Percentiles rank a stretch among this genome's conserved stretches.
These are phyloP conservation scores for Pichia sp. DNA, from an alignment of 1,139 yeast species.

Conservation along the genomic window DNA sequence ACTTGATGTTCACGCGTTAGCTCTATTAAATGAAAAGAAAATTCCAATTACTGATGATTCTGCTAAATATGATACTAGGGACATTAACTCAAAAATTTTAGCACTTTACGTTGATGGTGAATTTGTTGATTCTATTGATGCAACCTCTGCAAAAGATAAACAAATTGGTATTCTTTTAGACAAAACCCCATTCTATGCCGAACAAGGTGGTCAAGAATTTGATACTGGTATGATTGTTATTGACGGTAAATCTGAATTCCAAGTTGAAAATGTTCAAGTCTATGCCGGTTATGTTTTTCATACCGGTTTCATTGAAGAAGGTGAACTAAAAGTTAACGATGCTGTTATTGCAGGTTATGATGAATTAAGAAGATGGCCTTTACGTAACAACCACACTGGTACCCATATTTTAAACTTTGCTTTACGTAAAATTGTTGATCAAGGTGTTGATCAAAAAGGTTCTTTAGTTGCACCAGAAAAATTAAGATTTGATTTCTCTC, in stretches of 20 bases:
- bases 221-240: constrained; percentile 91
- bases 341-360: constrained; percentile 81
- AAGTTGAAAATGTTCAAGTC: constrained; percentile 83
- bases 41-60: constrained; percentile 81
- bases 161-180: constrained; percentile 80
- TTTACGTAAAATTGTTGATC: constrained; percentile 79
- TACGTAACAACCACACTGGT: constrained; percentile 97
- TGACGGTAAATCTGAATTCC: constrained; percentile 82
- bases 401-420: constrained; percentile 92
- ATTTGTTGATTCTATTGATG: constrained; percentile 43
- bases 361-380: constrained; percentile 92
- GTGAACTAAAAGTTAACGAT: constrained; percentile 58
- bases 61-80: constrained; percentile 62
- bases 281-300: constrained; percentile 95
- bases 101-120: constrained; percentile 56
- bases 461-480: constrained; percentile 94
- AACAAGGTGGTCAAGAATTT: constrained; percentile 98
- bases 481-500: constrained; percentile 91
- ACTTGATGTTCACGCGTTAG: constrained; percentile 85
- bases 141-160: constrained; percentile 34
- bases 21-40: constrained; percentile 51
- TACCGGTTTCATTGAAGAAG: constrained; percentile 81
- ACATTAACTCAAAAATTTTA: constrained; percentile 56
- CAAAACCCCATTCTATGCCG: constrained; percentile 93
- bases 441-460: constrained; percentile 90